Conservation (phyloP, 2,329 filamentous ascomycete genomes). For the Parafenestella ontariensis region DNA sequence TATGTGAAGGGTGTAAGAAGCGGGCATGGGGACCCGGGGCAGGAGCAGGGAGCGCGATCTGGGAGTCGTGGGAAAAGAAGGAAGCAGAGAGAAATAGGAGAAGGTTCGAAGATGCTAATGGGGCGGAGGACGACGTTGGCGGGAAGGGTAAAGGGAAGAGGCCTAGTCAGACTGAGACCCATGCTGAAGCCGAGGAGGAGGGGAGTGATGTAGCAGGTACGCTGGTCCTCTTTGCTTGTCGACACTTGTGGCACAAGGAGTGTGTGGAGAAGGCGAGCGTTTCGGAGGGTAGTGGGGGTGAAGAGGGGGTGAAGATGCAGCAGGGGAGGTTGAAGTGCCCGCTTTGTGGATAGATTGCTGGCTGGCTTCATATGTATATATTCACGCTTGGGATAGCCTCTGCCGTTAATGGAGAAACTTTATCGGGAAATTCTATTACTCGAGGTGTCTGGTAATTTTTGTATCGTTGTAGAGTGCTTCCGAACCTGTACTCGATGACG, state of each 20-base stretch:
- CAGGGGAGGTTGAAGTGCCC: constrained; percentile 32
- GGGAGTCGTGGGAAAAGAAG: constrained; percentile 78
- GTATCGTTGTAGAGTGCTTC: no score
- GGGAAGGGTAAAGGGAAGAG: constrained; percentile 53
- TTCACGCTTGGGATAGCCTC: neutral
- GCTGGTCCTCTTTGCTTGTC: constrained; percentile 50
- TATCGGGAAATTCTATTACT: neutral
- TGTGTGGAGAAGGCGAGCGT: constrained; percentile 40
- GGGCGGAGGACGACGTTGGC: constrained; percentile 47
- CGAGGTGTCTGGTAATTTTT: no score
- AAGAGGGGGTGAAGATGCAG: constrained; percentile 1
- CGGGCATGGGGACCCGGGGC: constrained; percentile 90
- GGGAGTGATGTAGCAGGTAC: constrained; percentile 7
- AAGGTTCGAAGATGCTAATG: constrained; percentile 52
- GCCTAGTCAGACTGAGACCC: constrained; percentile 10
- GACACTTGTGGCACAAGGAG: constrained; percentile 49
- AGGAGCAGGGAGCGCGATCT: constrained; percentile 75
- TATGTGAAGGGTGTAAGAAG: constrained; percentile 84
- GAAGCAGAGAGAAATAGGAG: constrained; percentile 55
- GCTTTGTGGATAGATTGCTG: constrained; percentile 35
- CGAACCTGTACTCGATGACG: no score
- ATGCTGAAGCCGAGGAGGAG: constrained; percentile 7
- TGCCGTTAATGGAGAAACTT: neutral
- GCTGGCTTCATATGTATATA: neutral
- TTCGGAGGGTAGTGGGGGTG: neutral